phyloP scores from a whole-genome alignment of 371 early-diverging fungal species.

The Mucor velutinosus region DNA sequence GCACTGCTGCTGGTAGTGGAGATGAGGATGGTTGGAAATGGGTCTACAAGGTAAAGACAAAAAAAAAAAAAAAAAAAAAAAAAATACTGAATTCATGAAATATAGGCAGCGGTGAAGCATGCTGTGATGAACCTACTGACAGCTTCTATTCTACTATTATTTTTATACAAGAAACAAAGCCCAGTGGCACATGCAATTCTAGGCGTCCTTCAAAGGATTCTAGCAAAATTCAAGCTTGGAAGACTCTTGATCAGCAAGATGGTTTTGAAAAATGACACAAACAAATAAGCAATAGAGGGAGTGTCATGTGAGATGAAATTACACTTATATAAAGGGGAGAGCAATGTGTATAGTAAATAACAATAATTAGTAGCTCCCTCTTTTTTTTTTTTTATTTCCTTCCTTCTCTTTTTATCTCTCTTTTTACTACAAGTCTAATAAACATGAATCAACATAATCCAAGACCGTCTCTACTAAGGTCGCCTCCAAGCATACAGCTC shows the following conservation, averaged over 20 bases:
- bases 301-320: slow-evolving; percentile 3
- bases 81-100: background rate
- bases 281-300: slow-evolving; percentile 8
- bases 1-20: background rate
- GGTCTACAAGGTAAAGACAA: slow-evolving; percentile 40
- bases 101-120: slow-evolving; percentile 42
- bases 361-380: background rate
- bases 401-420: background rate
- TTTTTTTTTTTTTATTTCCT: background rate
- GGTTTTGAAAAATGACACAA: slow-evolving; percentile 1
- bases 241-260: background rate
- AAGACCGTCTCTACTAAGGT: slow-evolving; percentile 8
- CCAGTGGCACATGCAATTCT: slow-evolving; percentile 36
- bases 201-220: slow-evolving; percentile 17
- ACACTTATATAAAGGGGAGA: background rate
- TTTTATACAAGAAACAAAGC: slow-evolving; percentile 35
- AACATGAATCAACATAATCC: background rate
- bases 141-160: slow-evolving; percentile 25
- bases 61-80: background rate
- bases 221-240: slow-evolving; percentile 23
- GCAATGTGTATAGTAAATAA: background rate
- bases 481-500: slow-evolving; percentile 22
- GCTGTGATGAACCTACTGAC: slow-evolving; percentile 35
- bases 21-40: slow-evolving; percentile 44
- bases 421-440: slow-evolving; percentile 5